Percentiles rank a stretch among this genome's conserved stretches.
These are phyloP conservation scores for Takakia lepidozioides DNA, from an alignment of 225 moss, liverwort and hornwort genomes.

Conservation along the genomic window DNA sequence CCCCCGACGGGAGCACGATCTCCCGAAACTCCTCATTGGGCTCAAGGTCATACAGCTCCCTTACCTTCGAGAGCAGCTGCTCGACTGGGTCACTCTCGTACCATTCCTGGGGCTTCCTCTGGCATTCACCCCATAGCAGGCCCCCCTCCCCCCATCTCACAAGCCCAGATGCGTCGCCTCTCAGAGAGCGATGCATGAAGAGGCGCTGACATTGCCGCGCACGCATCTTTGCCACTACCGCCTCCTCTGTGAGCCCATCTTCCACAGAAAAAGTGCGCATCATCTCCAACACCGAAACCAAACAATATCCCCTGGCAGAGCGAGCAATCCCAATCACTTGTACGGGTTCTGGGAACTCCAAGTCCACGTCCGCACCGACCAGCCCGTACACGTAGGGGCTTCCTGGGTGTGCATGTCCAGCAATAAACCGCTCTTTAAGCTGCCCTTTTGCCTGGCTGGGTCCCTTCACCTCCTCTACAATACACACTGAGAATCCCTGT, in stretches of 20 bases:
- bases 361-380: constrained; percentile 80
- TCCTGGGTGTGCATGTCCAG: constrained; percentile 92
- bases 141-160: constrained; percentile 78
- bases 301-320: constrained; percentile 60
- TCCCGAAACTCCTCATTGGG: constrained; percentile 59
- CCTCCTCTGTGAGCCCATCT: constrained; percentile 86
- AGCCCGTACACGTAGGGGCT: constrained; percentile 96
- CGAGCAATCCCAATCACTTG: constrained; percentile 78
- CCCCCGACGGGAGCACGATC: constrained; percentile 73
- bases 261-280: constrained; percentile 83
- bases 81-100: constrained; percentile 69
- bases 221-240: constrained; percentile 86
- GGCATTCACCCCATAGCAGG: constrained; percentile 83
- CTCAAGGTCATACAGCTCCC: constrained; percentile 75
- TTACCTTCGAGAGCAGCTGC: constrained; percentile 59
- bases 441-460: constrained; percentile 62
- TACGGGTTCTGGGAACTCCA: constrained; percentile 91
- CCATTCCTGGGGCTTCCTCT: constrained; percentile 79
- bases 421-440: constrained; percentile 84
- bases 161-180: constrained; percentile 60
- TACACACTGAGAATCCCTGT: constrained; percentile 91
- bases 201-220: constrained; percentile 68
- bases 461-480: constrained; percentile 93
- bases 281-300: constrained; percentile 79
- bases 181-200: constrained; percentile 76